These are phyloP conservation scores for Malus sylvestris DNA, from an alignment of 306 rosid species.

Conservation along the genomic window DNA sequence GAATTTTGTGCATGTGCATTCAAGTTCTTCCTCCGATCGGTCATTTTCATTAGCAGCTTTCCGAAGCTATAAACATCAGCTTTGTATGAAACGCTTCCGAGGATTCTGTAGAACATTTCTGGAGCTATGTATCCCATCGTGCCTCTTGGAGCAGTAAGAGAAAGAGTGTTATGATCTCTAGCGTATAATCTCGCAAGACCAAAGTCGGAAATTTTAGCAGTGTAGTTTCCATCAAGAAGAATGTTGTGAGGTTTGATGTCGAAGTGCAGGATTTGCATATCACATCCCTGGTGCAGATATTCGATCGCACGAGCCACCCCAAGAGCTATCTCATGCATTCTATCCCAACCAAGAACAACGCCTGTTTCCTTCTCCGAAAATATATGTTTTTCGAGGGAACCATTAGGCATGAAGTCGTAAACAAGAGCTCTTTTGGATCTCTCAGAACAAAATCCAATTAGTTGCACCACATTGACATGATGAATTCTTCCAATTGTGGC, in stretches of 20 bases:
- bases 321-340: not conserved
- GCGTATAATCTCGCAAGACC: conserved; percentile 13
- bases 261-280: conserved; percentile 12
- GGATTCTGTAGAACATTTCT: not conserved
- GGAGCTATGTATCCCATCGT: conserved; percentile 14
- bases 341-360: not conserved
- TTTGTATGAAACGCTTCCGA: conserved; percentile 1
- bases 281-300: conserved; percentile 10
- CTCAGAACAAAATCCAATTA: conserved; percentile 3
- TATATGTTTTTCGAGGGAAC: conserved; percentile 3
- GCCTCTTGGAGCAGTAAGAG: not conserved
- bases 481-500: conserved; percentile 6
- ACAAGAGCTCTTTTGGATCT: conserved; percentile 9
- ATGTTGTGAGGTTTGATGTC: conserved; percentile 16
- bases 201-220: conserved; percentile 7
- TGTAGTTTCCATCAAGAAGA: conserved; percentile 1
- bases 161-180: not conserved
- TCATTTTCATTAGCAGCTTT: conserved; percentile 9
- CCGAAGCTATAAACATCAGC: conserved; percentile 12
- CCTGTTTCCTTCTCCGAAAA: not conserved
- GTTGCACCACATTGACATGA: conserved; percentile 14
- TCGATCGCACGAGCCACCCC: conserved; percentile 3
- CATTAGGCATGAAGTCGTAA: conserved; percentile 11
- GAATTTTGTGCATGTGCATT: not conserved
- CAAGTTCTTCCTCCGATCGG: conserved; percentile 2